A percentile compares a stretch with the other conserved stretches of the same genome.
Conservation (phyloP, 2,329 filamentous ascomycete genomes). For the Orbilia quercus region DNA sequence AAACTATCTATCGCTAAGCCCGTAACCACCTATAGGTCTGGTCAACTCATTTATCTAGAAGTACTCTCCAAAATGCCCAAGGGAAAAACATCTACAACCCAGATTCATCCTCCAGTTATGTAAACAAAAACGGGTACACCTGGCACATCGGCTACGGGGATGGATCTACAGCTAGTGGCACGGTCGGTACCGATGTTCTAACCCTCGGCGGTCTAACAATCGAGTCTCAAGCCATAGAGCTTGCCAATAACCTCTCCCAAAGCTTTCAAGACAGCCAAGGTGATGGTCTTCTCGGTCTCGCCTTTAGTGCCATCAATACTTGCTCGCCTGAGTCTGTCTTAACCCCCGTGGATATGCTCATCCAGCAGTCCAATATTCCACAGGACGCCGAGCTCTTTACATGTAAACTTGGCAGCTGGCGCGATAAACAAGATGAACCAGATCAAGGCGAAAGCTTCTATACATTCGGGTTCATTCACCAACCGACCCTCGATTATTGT, state of each 20-base stretch:
- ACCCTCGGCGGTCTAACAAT: constrained; percentile 72
- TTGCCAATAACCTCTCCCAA: constrained; percentile 71
- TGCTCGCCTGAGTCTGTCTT: constrained; percentile 68
- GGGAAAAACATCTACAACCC: constrained; percentile 72
- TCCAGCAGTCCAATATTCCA: constrained; percentile 69
- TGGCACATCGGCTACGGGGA: constrained; percentile 79
- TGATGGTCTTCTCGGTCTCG: constrained; percentile 76
- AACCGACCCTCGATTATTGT: constrained; percentile 69
- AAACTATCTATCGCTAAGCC: no score
- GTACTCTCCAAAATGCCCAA: constrained; percentile 61
- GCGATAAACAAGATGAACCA: constrained; percentile 65
- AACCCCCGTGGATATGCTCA: constrained; percentile 78
- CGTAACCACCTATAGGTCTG: constrained; percentile 67
- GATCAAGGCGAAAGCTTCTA: constrained; percentile 69
- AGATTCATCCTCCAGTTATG: constrained; percentile 71
- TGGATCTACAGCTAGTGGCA: constrained; percentile 73
- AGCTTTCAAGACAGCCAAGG: constrained; percentile 70
- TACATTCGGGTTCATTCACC: constrained; percentile 78
- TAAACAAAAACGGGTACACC: constrained; percentile 65
- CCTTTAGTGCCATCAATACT: constrained; percentile 74
- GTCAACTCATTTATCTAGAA: constrained; percentile 67
- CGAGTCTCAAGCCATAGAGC: constrained; percentile 73
- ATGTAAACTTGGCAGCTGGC: constrained; percentile 71
- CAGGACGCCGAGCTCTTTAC: constrained; percentile 72
- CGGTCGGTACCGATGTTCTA: constrained; percentile 73